Conservation (phyloP, 495 filamentous ascomycete species). For the Aspergillus baeticus region DNA sequence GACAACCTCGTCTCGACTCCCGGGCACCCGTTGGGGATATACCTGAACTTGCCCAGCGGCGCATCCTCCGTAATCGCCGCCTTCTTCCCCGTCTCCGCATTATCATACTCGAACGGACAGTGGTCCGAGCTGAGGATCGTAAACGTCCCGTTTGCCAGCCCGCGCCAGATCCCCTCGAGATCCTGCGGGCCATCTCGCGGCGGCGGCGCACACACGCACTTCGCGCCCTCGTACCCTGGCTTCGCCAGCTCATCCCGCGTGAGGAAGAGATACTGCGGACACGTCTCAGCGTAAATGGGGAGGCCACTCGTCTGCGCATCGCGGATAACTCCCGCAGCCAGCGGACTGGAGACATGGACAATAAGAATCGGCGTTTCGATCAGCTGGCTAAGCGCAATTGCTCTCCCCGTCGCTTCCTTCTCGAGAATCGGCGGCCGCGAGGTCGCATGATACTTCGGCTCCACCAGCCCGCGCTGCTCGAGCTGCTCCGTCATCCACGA, state of each 20-base stretch:
- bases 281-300: constrained; percentile 62
- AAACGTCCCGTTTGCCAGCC: constrained; percentile 45
- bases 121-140: constrained; percentile 36
- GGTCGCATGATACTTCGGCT: constrained; percentile 54
- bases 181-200: constrained; percentile 31
- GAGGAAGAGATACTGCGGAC: constrained; percentile 63
- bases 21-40: constrained; percentile 56
- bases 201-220: constrained; percentile 50
- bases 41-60: constrained; percentile 32
- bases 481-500: constrained; percentile 49
- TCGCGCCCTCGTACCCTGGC: constrained; percentile 53
- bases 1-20: constrained; percentile 59
- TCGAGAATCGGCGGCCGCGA: constrained; percentile 55
- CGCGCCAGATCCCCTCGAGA: constrained; percentile 44
- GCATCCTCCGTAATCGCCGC: not conserved
- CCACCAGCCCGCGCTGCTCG: constrained; percentile 41
- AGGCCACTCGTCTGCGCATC: constrained; percentile 52
- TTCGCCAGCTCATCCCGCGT: constrained; percentile 49
- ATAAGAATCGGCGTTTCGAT: constrained; percentile 56
- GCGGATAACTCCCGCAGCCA: constrained; percentile 50
- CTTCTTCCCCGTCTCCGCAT: constrained; percentile 14
- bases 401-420: constrained; percentile 56
- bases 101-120: constrained; percentile 23
- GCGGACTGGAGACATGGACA: constrained; percentile 56
- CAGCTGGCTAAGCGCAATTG: constrained; percentile 53